These are phyloP conservation scores for Phytophthora pisi DNA, from an alignment of 352 stramenopile species.

Conservation along the genomic window DNA sequence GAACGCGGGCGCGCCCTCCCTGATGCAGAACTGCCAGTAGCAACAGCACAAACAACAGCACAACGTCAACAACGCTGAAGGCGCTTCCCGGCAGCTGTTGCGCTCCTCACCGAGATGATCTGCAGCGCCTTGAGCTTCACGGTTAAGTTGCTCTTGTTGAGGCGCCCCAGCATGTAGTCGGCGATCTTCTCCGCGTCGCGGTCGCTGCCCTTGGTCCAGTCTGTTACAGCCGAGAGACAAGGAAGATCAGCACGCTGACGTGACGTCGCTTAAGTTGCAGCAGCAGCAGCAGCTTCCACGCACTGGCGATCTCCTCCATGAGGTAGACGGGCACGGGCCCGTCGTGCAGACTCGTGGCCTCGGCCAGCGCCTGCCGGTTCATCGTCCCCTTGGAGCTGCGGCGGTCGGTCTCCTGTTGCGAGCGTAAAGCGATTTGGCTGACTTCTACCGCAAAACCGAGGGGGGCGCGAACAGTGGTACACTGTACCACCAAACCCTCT, in stretches of 20 bases:
- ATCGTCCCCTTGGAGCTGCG: slow-evolving; percentile 34
- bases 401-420: background rate
- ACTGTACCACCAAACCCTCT: slow-evolving; percentile 7
- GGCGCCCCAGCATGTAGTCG: slow-evolving; percentile 75
- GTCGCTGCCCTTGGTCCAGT: slow-evolving; percentile 59
- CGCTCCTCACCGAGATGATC: slow-evolving; percentile 75
- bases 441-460: background rate
- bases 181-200: slow-evolving; percentile 80
- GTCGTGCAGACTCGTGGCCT: slow-evolving; percentile 87
- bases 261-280: background rate
- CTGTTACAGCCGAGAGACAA: slow-evolving; percentile 30
- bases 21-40: slow-evolving; percentile 66
- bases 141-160: slow-evolving; percentile 85
- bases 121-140: slow-evolving; percentile 89
- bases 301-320: slow-evolving; percentile 86
- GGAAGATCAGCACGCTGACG: background rate
- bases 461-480: slow-evolving; percentile 21
- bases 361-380: slow-evolving; percentile 80
- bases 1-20: slow-evolving; percentile 72
- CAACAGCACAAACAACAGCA: slow-evolving; percentile 4
- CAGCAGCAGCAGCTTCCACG: slow-evolving; percentile 18
- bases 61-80: slow-evolving; percentile 3
- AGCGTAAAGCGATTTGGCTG: slow-evolving; percentile 22
- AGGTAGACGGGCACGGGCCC: slow-evolving; percentile 82
- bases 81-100: background rate